Conservation (phyloP, 2,329 filamentous ascomycete genomes). For the Ophiosphaerella korrae region DNA sequence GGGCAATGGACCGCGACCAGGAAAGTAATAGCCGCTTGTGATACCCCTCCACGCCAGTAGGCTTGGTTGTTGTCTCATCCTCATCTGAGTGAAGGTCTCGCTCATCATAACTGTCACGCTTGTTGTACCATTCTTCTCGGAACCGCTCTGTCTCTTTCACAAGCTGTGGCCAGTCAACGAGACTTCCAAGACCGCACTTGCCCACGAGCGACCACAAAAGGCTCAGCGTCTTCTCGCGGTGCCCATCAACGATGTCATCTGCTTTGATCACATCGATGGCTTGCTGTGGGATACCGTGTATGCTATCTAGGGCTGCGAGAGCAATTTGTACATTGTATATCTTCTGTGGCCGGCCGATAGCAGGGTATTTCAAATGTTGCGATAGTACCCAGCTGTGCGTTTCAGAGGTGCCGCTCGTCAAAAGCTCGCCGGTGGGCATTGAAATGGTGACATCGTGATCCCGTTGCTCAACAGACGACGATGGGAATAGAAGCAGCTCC, state of each 20-base stretch:
- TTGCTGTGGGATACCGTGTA: constrained; percentile 48
- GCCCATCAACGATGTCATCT: constrained; percentile 67
- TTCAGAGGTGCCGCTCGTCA: constrained; percentile 46
- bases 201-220: constrained; percentile 66
- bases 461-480: constrained; percentile 30
- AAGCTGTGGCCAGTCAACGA: constrained; percentile 63
- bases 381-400: constrained; percentile 57
- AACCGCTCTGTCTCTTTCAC: constrained; percentile 58
- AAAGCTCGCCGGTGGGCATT: constrained; percentile 52
- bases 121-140: constrained; percentile 34
- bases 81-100: constrained; percentile 41
- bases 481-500: constrained; percentile 60
- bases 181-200: constrained; percentile 58
- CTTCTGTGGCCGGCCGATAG: constrained; percentile 60
- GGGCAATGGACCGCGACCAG: constrained; percentile 62
- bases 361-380: constrained; percentile 64
- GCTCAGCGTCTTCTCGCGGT: constrained; percentile 67
- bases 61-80: constrained; percentile 26
- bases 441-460: constrained; percentile 52
- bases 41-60: constrained; percentile 37
- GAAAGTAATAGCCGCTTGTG: constrained; percentile 55
- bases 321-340: constrained; percentile 65
- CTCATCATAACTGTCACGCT: constrained; percentile 36
- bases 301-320: constrained; percentile 57
- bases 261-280: constrained; percentile 54